phyloP scores from a whole-genome alignment of 345 rosid genomes.

The Brassica napus region DNA sequence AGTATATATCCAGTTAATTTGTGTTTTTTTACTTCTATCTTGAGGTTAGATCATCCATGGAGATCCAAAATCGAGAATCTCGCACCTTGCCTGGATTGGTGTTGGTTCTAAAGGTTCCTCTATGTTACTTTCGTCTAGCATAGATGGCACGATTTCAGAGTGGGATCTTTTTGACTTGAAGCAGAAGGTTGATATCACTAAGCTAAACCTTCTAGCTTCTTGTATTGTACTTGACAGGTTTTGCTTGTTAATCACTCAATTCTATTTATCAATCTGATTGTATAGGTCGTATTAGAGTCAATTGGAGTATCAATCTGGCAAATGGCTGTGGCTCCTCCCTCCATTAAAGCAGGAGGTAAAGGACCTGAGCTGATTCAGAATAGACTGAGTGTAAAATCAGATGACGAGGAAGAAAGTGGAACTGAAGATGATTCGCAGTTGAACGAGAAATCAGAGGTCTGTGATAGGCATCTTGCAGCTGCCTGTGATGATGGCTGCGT shows the following conservation, averaged over 20 bases:
- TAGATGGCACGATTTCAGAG: constrained; percentile 83
- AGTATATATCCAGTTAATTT: background rate
- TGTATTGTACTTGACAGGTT: background rate
- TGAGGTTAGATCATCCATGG: constrained; percentile 72
- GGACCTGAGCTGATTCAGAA: constrained; percentile 47
- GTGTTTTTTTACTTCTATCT: background rate
- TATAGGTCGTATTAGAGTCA: constrained; percentile 68
- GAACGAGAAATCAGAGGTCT: constrained; percentile 31
- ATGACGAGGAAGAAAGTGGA: constrained; percentile 55
- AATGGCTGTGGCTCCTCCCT: constrained; percentile 69
- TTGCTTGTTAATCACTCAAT: background rate
- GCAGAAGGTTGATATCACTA: constrained; percentile 57
- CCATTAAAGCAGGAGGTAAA: constrained; percentile 33
- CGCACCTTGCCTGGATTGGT: constrained; percentile 76
- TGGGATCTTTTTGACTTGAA: constrained; percentile 83
- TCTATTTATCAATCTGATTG: constrained; percentile 2
- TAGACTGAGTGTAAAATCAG: constrained; percentile 47
- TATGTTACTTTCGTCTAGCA: constrained; percentile 75
- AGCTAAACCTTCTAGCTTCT: background rate
- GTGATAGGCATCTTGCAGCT: constrained; percentile 59
- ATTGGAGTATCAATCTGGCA: constrained; percentile 93
- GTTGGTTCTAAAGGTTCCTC: constrained; percentile 56
- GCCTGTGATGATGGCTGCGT: constrained; percentile 97
- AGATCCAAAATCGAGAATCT: constrained; percentile 65
- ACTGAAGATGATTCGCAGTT: constrained; percentile 47